Conservation (phyloP, 805 yeast genomes). For the Wickerhamiella kurtzmanii region DNA sequence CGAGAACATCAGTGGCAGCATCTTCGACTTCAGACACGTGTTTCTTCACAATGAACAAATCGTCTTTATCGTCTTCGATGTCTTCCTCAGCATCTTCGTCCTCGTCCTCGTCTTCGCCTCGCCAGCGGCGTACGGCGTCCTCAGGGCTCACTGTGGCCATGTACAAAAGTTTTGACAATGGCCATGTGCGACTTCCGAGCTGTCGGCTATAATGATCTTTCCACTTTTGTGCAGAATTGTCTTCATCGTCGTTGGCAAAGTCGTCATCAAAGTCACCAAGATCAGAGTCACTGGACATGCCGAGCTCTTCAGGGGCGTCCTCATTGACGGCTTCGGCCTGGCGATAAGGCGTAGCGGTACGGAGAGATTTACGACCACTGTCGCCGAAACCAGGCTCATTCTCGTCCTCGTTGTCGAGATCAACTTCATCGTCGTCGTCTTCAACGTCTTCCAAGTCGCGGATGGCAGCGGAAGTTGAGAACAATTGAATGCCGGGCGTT, state of each 20-base stretch:
- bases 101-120: slow-evolving; percentile 22
- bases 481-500: slow-evolving; percentile 63
- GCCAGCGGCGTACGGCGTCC: slow-evolving; percentile 22
- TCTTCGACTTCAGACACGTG: slow-evolving; percentile 11
- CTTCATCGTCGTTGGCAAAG: slow-evolving; percentile 7
- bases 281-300: not conserved
- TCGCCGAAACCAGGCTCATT: slow-evolving; percentile 22
- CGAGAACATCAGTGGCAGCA: slow-evolving; percentile 26
- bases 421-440: slow-evolving; percentile 27
- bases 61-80: slow-evolving; percentile 29
- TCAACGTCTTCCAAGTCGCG: slow-evolving; percentile 31
- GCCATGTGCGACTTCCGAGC: slow-evolving; percentile 50
- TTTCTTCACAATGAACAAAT: slow-evolving; percentile 13
- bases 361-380: slow-evolving; percentile 51
- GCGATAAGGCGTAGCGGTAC: slow-evolving; percentile 35
- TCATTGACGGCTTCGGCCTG: slow-evolving; percentile 21
- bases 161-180: slow-evolving; percentile 67
- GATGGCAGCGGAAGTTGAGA: slow-evolving; percentile 46
- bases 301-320: slow-evolving; percentile 28
- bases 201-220: slow-evolving; percentile 33
- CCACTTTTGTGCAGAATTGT: slow-evolving; percentile 22
- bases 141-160: slow-evolving; percentile 56
- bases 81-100: slow-evolving; percentile 27
- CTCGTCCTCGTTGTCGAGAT: slow-evolving; percentile 17
- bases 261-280: slow-evolving; percentile 3